phyloP scores from a whole-genome alignment of 163 green algal species.

The Scenedesmus sp. region DNA sequence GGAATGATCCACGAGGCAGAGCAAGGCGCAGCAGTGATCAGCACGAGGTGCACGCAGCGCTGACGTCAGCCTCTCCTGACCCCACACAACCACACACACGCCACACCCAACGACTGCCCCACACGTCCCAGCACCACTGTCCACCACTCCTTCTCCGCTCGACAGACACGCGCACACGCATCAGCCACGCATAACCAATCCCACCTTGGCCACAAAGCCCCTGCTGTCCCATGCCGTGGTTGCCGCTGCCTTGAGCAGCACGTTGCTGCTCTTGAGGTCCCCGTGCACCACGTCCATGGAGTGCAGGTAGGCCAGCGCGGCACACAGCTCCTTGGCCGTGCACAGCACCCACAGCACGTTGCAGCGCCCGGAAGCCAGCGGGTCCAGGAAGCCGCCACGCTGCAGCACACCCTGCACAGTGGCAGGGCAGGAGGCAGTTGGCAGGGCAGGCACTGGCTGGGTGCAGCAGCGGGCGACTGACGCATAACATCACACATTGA shows the following conservation, averaged over 20 bases:
- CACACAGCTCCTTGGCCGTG: conserved; percentile 65
- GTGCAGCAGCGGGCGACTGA: too few species aligned
- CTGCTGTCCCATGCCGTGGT: conserved; percentile 23
- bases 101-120: too few species aligned
- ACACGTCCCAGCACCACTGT: too few species aligned
- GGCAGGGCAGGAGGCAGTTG: not conserved
- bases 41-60: too few species aligned
- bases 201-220: conserved; percentile 54
- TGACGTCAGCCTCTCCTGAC: too few species aligned
- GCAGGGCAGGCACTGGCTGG: not conserved
- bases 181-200: not conserved
- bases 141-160: too few species aligned
- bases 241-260: conserved; percentile 53
- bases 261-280: conserved; percentile 52
- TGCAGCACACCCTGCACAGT: not conserved
- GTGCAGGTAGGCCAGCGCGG: conserved; percentile 73
- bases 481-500: too few species aligned
- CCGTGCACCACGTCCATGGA: conserved; percentile 56
- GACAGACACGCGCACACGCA: not conserved
- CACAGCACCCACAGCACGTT: conserved; percentile 41
- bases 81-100: too few species aligned
- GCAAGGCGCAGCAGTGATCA: too few species aligned
- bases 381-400: conserved; percentile 20
- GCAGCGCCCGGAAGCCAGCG: not conserved
- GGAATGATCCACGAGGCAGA: too few species aligned